Evolutionary conservation across 1,139 yeast species (phyloP).

Genomic region (Yamadazyma blattariae): DNA sequence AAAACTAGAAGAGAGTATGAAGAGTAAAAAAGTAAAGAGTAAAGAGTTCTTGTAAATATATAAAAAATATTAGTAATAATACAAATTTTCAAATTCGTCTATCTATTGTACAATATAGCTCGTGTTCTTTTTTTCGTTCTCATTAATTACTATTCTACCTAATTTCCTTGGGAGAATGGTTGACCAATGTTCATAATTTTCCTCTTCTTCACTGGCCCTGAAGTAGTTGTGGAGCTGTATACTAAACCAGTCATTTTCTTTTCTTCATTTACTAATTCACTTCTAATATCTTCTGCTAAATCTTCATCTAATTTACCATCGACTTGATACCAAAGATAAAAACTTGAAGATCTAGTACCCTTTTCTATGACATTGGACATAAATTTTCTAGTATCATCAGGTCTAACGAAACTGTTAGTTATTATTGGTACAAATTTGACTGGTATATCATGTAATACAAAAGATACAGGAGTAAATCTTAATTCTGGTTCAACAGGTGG

Average conservation of each 20-base stretch:
- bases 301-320: constrained; percentile 74
- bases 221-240: constrained; percentile 7
- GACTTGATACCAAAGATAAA: constrained; percentile 79
- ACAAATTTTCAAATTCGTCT: too few species aligned
- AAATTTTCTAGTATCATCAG: constrained; percentile 50
- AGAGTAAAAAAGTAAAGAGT: too few species aligned
- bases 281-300: constrained; percentile 48
- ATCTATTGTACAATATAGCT: too few species aligned
- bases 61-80: too few species aligned
- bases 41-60: too few species aligned
- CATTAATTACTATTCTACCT: too few species aligned
- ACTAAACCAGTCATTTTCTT: constrained; percentile 39
- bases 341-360: constrained; percentile 62
- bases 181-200: constrained; percentile 17
- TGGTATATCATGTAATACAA: constrained; percentile 63
- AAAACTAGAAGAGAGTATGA: too few species aligned
- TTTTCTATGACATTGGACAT: constrained; percentile 61
- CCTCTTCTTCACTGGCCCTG: constrained; percentile 26
- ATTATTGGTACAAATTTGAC: constrained; percentile 66
- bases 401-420: constrained; percentile 60
- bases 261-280: constrained; percentile 37
- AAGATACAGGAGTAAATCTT: constrained; percentile 60
- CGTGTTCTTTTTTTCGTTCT: too few species aligned
- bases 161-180: too few species aligned
- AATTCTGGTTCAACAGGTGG: constrained; percentile 40